Base-by-base conservation (phyloP, 2,329 filamentous ascomycete genomes). In the Rasamsonia emersonii region DNA sequence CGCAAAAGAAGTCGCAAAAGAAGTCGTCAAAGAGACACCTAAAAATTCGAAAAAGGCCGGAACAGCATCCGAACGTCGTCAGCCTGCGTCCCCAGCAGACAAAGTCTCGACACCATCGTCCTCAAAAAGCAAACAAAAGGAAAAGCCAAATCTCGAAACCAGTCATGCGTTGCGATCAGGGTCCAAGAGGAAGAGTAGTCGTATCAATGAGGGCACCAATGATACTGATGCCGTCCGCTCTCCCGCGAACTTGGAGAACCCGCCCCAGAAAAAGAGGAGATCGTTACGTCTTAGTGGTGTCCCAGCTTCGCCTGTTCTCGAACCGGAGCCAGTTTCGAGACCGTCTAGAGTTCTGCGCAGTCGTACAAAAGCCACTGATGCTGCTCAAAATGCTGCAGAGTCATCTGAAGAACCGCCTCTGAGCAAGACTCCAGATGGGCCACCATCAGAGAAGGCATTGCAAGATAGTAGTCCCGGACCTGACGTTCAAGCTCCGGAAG, bases 211-310 rank as follows among this genome's bases (percentile, higher is more conserved):
- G 8, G 20, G n/a, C 20, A 23, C 15, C 3, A 20, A 14, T 25
- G 18, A 26, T 27, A 21, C 13, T 3, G 3, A 26, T 30, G 13
- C 19, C 13, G 24, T 35, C 29, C 9, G 32, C 32, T 19, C 36
- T 32, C 13, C 29, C 25, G 9, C 25, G 28, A 16, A 11, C 21
- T n/a, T 19, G n/a, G 28, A 17, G 9, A 29, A 19, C 6, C 30
- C 34, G 17, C 19, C 18, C 17, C 29, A 18, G 24, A 36, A 37
- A 28, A 35, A 26, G 18, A 31, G 39, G 18, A 32, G 37, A 13
- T 42, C 39, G 8, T 17, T 24, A 16, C 33, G 39, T 18, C 37
- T 41, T 18, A 39, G 33, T 32, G 39, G 33, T 30, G 24, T 35
- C 8, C 15, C 30, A 13, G 28, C 28, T 17, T 28, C 29, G 9